Conservation (phyloP, 306 rosid genomes). For the Trifolium repens region DNA sequence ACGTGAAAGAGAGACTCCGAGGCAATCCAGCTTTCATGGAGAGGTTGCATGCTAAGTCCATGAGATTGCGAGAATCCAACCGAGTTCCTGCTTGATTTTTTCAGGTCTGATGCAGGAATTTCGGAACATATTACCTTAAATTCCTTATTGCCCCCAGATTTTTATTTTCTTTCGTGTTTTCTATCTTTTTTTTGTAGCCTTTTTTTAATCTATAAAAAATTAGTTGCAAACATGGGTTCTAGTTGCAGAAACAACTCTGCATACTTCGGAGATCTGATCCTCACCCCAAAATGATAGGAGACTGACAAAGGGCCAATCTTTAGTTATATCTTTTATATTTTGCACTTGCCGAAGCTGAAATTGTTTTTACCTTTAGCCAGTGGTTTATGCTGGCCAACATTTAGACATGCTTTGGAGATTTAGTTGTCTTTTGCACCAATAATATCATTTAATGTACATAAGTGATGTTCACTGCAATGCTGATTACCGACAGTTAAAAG, state of each 20-base stretch:
- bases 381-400: conserved; percentile 40
- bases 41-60: conserved; percentile 70
- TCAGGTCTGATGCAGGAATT: conserved; percentile 37
- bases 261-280: neutral
- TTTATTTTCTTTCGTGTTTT: conserved; percentile 20
- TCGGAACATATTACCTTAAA: conserved; percentile 37
- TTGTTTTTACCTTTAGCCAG: conserved; percentile 33
- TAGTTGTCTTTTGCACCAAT: conserved; percentile 29
- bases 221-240: conserved; percentile 29
- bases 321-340: conserved; percentile 31
- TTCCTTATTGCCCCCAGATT: conserved; percentile 30
- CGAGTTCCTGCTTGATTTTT: conserved; percentile 54
- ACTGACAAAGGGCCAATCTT: conserved; percentile 3
- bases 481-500: conserved; percentile 10
- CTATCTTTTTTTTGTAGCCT: neutral
- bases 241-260: conserved; percentile 30
- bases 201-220: neutral
- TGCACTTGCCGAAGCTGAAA: conserved; percentile 18
- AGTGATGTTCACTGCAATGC: neutral
- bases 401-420: conserved; percentile 7
- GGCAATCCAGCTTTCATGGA: conserved; percentile 84
- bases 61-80: conserved; percentile 52
- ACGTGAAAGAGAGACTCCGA: conserved; percentile 77
- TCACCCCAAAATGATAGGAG: conserved; percentile 22
- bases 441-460: conserved; percentile 42